Base-by-base conservation (phyloP, 2,329 filamentous ascomycete species). In the Penicillium janthinellum region DNA sequence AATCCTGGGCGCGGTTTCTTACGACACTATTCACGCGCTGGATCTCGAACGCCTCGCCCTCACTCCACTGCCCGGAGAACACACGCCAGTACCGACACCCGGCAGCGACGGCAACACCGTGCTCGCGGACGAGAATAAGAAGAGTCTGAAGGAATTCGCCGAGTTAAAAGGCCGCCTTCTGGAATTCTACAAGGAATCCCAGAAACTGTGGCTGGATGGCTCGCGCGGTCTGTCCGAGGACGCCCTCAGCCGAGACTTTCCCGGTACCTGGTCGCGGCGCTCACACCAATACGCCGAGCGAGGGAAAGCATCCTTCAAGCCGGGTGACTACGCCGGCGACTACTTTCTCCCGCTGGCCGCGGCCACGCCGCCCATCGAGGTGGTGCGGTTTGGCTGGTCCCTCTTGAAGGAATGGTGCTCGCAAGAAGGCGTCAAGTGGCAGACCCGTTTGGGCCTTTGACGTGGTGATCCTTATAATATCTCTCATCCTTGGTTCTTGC, bases 371-470 rank as follows among this genome's bases (percentile, higher is more conserved):
- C 75, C 77, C 11, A 71, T 79, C 20, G 81, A 83, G 61, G 77
- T 77, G 10, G 77, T 80, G 10, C 72, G 76, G 4, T 81, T 82
- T 64, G 77, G 76, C 8, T 73, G 73, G 63, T 69, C 70, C n/a
- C 70, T 82, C 44, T 64, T 84, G 60, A 72, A 71, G 17, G 78
- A 82, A 59, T 84, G 79, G 78, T 78, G 77, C 49, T 68, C 71
- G 54, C 79, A 75, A 56, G 78, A 83, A 70, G 74, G 73, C 14
- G 70, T 83, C 15, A 73, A 77, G 10, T 82, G 78, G 79, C 73
- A 73, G 58, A 73, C 74, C 47, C 74, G 73, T 48, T 70, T 80
- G 55, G 72, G 69, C 60, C 67, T 80, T 65, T 80, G 69, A 73
- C 12, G 20, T 22, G 34, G 49, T 28, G 53, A 5, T 14, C 12